Conservation (phyloP, 2,329 filamentous ascomycete genomes). For the Pyrenophora teres region DNA sequence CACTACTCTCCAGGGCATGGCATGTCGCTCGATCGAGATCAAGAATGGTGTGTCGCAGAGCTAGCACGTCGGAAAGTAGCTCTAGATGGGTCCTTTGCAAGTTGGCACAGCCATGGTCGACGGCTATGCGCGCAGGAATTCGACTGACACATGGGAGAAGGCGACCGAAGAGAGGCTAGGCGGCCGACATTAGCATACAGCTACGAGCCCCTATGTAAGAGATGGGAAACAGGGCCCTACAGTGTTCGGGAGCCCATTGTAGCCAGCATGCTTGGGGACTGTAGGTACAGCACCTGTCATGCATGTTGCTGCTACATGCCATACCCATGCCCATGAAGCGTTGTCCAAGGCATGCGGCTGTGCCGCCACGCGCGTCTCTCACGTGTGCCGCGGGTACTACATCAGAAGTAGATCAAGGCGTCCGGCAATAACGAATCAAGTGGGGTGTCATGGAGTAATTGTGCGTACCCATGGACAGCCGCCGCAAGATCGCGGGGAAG, state of each 20-base stretch:
- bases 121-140: conserved; percentile 42
- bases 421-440: conserved; percentile 19
- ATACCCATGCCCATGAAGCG: not conserved
- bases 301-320: conserved; percentile 20
- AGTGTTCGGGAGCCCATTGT: conserved; percentile 38
- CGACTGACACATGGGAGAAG: conserved; percentile 49
- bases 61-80: conserved; percentile 52
- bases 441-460: conserved; percentile 13
- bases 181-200: conserved; percentile 13
- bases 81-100: conserved; percentile 49
- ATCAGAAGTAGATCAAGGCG: not conserved
- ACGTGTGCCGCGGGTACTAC: not conserved
- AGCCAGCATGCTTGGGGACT: conserved; percentile 11
- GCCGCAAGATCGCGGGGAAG: conserved; percentile 21
- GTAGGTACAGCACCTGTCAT: conserved; percentile 29
- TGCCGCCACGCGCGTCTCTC: not conserved
- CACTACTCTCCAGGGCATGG: conserved; percentile 36
- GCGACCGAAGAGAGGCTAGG: conserved; percentile 47
- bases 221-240: conserved; percentile 16
- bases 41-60: conserved; percentile 48
- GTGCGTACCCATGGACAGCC: not conserved
- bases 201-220: no score
- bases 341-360: not conserved
- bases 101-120: conserved; percentile 48
- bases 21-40: conserved; percentile 35